These are phyloP conservation scores for Aureobasidium sp. DNA, from an alignment of 2,329 filamentous ascomycete species.

Conservation along the genomic window DNA sequence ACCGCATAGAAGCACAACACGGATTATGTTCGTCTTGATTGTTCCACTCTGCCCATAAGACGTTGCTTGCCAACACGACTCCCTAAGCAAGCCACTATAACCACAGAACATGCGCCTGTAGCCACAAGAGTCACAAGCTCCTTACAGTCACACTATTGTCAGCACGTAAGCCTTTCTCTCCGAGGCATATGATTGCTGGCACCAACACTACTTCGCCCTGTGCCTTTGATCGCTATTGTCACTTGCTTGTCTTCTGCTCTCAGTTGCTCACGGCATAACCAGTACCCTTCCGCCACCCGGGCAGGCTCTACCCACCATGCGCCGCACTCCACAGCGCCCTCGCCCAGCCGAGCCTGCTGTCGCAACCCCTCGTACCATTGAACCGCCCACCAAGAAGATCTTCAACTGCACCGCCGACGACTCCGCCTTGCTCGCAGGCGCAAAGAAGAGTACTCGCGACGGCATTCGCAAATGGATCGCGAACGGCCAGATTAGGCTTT, in stretches of 20 bases:
- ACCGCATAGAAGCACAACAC: not conserved
- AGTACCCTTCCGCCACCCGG: not conserved
- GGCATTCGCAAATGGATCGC: conserved; percentile 44
- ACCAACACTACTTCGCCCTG: not conserved
- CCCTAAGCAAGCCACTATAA: not conserved
- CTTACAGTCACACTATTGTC: conserved; percentile 1
- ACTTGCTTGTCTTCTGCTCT: not conserved
- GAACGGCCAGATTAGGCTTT: conserved; percentile 41
- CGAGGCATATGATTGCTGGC: conserved; percentile 5
- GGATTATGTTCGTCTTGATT: conserved; percentile 6
- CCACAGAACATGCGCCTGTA: not conserved
- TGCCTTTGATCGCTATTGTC: not conserved
- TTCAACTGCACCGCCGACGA: conserved; percentile 48
- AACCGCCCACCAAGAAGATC: conserved; percentile 30
- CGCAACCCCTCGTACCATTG: not conserved
- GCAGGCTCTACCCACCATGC: conserved; percentile 2
- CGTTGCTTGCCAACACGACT: not conserved
- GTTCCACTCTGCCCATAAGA: not conserved
- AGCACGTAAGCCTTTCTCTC: conserved; percentile 3
- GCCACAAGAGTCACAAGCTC: conserved; percentile 1
- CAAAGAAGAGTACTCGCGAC: conserved; percentile 43
- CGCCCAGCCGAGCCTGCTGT: not conserved
- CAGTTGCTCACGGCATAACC: not conserved
- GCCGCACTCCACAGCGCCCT: conserved; percentile 10
- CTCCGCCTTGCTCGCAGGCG: conserved; percentile 40